Conservation (phyloP, 305 asterid genomes). For the Solanum hybrid region DNA sequence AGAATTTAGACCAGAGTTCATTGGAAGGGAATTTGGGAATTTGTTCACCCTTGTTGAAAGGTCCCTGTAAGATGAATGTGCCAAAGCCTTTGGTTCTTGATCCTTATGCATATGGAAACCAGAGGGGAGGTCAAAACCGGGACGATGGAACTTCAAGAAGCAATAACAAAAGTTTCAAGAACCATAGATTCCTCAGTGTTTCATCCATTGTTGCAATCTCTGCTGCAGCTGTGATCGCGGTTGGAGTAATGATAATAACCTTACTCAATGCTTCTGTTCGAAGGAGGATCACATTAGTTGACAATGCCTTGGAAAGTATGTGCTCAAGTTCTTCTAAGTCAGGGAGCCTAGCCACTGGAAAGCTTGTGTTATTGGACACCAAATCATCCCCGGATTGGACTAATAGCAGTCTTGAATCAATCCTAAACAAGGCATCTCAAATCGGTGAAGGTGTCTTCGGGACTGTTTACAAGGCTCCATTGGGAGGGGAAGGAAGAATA, state of each 20-base stretch:
- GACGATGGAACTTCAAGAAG: constrained; percentile 12
- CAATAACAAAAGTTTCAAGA: constrained; percentile 12
- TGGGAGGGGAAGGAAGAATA: constrained; percentile 38
- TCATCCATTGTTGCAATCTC: constrained; percentile 83
- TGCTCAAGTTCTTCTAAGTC: constrained; percentile 79
- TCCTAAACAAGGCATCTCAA: constrained; percentile 56
- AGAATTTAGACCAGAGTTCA: constrained; percentile 60
- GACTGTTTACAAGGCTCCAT: constrained; percentile 57
- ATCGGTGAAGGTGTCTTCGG: constrained; percentile 88
- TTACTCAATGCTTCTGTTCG: constrained; percentile 64
- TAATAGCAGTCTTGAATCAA: constrained; percentile 32
- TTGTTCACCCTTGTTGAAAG: constrained; percentile 75
- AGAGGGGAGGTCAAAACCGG: constrained; percentile 21
- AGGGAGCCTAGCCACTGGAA: constrained; percentile 42
- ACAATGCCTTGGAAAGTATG: constrained; percentile 75
- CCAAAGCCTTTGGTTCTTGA: constrained; percentile 90
- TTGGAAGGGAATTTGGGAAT: constrained; percentile 77
- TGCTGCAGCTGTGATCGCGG: constrained; percentile 56
- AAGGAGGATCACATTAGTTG: constrained; percentile 47
- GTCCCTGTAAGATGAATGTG: constrained; percentile 69
- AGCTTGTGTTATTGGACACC: constrained; percentile 56
- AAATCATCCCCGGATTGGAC: constrained; percentile 41
- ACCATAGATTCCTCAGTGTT: constrained; percentile 61
- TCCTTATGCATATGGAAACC: constrained; percentile 70
- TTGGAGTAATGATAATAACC: constrained; percentile 62